Percentiles rank a stretch among this genome's conserved stretches.
Evolutionary conservation across 2,329 filamentous ascomycete genomes (phyloP).

Genomic region (Colletotrichum somersetense): DNA sequence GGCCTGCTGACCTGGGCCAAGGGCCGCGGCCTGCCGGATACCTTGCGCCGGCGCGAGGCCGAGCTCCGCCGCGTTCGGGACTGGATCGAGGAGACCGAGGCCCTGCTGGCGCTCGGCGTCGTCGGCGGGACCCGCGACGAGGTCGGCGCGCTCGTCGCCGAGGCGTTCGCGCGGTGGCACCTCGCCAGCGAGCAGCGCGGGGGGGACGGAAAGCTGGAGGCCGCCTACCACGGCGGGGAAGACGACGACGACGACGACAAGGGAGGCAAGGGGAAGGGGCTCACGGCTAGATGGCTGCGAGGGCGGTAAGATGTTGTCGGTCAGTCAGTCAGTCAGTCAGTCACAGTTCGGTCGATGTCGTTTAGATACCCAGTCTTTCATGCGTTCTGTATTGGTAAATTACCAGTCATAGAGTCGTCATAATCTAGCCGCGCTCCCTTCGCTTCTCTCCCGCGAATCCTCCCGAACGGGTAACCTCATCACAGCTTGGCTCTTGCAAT

Average conservation of each 20-base stretch:
- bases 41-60: constrained; percentile 60
- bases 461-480: accelerated
- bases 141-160: constrained; percentile 57
- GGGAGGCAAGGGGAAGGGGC: constrained; percentile 1
- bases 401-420: background rate
- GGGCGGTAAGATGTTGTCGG: background rate
- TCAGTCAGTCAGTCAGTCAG: background rate
- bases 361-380: background rate
- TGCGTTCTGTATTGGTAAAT: background rate
- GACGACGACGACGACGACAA: background rate
- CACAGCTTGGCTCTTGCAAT: constrained; percentile 4
- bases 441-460: background rate
- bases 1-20: constrained; percentile 70
- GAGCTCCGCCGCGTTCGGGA: constrained; percentile 62
- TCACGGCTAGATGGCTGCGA: constrained; percentile 10
- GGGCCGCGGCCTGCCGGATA: constrained; percentile 63
- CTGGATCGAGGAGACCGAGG: constrained; percentile 67
- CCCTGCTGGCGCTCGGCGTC: constrained; percentile 56
- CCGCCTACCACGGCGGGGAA: background rate
- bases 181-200: constrained; percentile 54
- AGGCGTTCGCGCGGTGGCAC: constrained; percentile 59
- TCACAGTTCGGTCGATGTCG: background rate
- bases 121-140: constrained; percentile 58
- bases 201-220: constrained; percentile 56
- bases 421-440: background rate